A percentile compares a stretch with the other conserved stretches of the same genome.
Conservation (phyloP, 441 rosid species). For the Erodium moschatum region DNA sequence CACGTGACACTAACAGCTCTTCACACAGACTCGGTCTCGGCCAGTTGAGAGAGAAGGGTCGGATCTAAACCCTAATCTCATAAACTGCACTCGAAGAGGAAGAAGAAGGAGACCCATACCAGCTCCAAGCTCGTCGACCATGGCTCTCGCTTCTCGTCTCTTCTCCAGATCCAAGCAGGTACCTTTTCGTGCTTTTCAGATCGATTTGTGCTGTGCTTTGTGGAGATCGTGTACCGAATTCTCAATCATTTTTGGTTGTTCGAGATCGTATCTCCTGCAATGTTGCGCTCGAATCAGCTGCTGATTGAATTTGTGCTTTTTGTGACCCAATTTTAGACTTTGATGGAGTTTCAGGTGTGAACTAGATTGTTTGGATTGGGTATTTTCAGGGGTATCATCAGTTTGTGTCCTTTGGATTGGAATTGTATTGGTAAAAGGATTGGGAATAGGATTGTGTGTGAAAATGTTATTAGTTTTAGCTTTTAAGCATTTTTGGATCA, state of each 20-base stretch:
- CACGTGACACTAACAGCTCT: not conserved
- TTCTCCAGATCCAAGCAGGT: constrained; percentile 83
- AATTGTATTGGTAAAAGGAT: not conserved
- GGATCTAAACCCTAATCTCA: constrained; percentile 19
- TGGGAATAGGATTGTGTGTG: not conserved
- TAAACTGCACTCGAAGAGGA: not conserved
- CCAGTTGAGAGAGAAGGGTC: too few relatives aligned
- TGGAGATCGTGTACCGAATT: not conserved
- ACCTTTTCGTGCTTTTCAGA: not conserved
- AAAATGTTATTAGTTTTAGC: not conserved
- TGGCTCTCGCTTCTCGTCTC: constrained; percentile 69
- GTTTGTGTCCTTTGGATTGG: not conserved
- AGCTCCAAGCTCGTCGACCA: constrained; percentile 19
- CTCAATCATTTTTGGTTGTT: not conserved
- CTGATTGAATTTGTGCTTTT: not conserved
- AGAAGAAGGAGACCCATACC: not conserved
- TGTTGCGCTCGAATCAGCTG: not conserved
- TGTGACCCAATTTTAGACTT: not conserved
- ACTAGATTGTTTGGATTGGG: not conserved
- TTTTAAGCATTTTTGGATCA: not conserved
- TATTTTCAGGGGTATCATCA: not conserved
- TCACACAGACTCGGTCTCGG: not conserved
- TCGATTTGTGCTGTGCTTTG: not conserved
- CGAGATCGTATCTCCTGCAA: not conserved
- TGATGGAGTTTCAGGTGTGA: not conserved